These are phyloP conservation scores for Ceratocystis smalleyi DNA, from an alignment of 2,329 filamentous ascomycete genomes.

Conservation along the genomic window DNA sequence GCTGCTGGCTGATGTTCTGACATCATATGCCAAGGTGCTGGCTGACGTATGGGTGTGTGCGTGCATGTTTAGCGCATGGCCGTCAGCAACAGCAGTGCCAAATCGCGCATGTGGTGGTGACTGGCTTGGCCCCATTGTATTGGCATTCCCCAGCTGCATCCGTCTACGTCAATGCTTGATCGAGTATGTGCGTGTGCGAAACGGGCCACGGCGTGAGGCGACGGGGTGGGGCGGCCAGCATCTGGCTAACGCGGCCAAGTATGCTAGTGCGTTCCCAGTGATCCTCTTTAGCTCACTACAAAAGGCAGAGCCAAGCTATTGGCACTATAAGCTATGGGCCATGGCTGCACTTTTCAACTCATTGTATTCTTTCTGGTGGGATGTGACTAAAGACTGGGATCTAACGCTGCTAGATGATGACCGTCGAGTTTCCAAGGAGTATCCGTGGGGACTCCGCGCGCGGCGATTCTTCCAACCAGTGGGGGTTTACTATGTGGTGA, in stretches of 20 bases:
- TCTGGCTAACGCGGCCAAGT: constrained; percentile 86
- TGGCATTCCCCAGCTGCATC: constrained; percentile 69
- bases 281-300: constrained; percentile 65
- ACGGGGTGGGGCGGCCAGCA: constrained; percentile 70
- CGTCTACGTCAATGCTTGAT: constrained; percentile 84
- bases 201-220: constrained; percentile 38
- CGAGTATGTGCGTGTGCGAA: constrained; percentile 61
- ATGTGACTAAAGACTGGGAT: constrained; percentile 93
- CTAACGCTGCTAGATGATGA: constrained; percentile 58
- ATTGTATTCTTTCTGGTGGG: constrained; percentile 96
- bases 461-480: constrained; percentile 57
- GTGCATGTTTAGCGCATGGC: constrained; percentile 69
- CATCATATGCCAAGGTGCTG: constrained; percentile 83
- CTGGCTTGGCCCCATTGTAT: constrained; percentile 67
- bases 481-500: constrained; percentile 66
- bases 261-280: constrained; percentile 85
- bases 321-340: constrained; percentile 47
- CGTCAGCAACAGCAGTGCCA: constrained; percentile 63
- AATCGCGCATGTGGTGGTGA: constrained; percentile 68
- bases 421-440: constrained; percentile 42
- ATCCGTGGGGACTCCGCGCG: constrained; percentile 64
- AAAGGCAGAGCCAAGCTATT: constrained; percentile 34
- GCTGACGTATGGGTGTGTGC: constrained; percentile 76
- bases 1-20: constrained; percentile 81
- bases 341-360: constrained; percentile 66